Percentiles rank a stretch among this genome's conserved stretches.
phyloP scores from a whole-genome alignment of 306 rosid species.

The Cyclanthera cordifolia region DNA sequence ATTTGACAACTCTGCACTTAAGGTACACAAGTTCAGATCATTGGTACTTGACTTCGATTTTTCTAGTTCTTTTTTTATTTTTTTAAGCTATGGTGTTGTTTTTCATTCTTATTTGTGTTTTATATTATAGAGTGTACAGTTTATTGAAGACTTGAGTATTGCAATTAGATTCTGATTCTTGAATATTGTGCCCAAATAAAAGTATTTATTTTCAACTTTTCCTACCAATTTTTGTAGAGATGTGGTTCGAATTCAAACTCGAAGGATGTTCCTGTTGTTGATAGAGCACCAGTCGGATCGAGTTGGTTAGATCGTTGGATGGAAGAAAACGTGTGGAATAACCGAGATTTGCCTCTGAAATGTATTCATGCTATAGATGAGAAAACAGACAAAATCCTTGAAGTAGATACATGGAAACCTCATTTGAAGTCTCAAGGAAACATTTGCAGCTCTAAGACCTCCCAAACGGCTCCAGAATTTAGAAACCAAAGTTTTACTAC shows the following conservation, averaged over 20 bases:
- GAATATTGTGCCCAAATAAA: background rate
- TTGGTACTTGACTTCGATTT: background rate
- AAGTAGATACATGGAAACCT: slow-evolving; percentile 95
- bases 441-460: slow-evolving; percentile 25
- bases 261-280: slow-evolving; percentile 32
- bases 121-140: background rate
- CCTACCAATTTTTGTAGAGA: slow-evolving; percentile 36
- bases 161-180: background rate
- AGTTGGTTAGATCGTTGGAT: slow-evolving; percentile 78
- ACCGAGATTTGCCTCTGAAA: slow-evolving; percentile 29
- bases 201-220: slow-evolving; percentile 10
- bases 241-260: slow-evolving; percentile 66
- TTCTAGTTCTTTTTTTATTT: background rate
- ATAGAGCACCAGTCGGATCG: slow-evolving; percentile 31
- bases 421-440: slow-evolving; percentile 34
- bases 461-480: slow-evolving; percentile 34
- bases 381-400: slow-evolving; percentile 80
- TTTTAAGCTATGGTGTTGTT: background rate
- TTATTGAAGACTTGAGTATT: background rate
- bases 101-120: background rate
- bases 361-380: slow-evolving; percentile 33
- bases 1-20: slow-evolving; percentile 50
- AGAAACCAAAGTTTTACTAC: slow-evolving; percentile 19
- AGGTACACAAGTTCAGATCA: slow-evolving; percentile 29
- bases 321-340: slow-evolving; percentile 58